Evolutionary conservation across 352 stramenopile genomes (phyloP).

Genomic region (Globisporangium yorkense): DNA sequence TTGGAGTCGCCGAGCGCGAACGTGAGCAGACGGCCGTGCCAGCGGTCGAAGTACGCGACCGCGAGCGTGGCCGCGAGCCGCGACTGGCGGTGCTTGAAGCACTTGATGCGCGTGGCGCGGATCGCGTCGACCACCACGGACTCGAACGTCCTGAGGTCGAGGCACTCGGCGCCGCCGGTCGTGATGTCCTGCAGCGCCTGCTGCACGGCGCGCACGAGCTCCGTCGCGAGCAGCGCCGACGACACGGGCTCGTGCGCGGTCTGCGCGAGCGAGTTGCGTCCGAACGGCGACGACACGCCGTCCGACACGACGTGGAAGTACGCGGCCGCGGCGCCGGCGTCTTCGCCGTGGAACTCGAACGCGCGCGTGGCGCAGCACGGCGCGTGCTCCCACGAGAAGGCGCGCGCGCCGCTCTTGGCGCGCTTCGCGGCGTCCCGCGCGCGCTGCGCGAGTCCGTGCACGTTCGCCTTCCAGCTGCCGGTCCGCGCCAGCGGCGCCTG

Average conservation of each 20-base stretch:
- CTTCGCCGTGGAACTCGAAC: constrained; percentile 65
- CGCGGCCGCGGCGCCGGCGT: constrained; percentile 39
- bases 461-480: constrained; percentile 20
- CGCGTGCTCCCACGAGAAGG: constrained; percentile 10
- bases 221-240: constrained; percentile 46
- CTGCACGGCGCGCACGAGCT: constrained; percentile 48
- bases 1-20: constrained; percentile 83
- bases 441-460: constrained; percentile 16
- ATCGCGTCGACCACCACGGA: constrained; percentile 46
- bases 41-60: constrained; percentile 72
- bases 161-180: constrained; percentile 32
- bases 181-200: constrained; percentile 49
- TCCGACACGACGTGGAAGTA: constrained; percentile 81
- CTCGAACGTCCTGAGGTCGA: constrained; percentile 42
- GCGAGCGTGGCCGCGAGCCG: constrained; percentile 60
- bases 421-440: constrained; percentile 4
- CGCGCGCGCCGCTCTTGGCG: constrained; percentile 5
- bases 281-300: constrained; percentile 63
- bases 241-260: constrained; percentile 32
- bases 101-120: constrained; percentile 48
- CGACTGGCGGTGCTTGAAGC: constrained; percentile 48
- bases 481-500: background rate
- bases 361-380: constrained; percentile 30
- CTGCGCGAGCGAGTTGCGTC: constrained; percentile 20
- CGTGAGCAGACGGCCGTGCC: constrained; percentile 46